phyloP scores from a whole-genome alignment of 2,329 filamentous ascomycete species.

The Paramyrothecium roridum region DNA sequence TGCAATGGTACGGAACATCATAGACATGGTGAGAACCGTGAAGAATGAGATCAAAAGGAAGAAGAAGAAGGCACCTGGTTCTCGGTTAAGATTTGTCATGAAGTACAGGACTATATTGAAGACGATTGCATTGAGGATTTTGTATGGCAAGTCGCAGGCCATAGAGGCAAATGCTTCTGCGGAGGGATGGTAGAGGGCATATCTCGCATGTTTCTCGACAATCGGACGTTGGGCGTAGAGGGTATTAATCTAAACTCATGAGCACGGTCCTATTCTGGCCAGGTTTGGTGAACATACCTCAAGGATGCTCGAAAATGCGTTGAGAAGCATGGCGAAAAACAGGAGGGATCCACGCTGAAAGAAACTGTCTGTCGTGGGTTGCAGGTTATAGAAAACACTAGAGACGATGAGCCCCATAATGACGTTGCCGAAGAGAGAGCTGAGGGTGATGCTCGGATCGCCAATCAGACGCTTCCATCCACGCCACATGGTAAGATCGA shows the following conservation, averaged over 20 bases:
- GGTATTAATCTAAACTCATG: conserved; percentile 21
- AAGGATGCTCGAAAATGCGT: conserved; percentile 34
- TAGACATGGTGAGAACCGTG: conserved; percentile 58
- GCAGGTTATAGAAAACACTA: conserved; percentile 47
- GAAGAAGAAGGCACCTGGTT: conserved; percentile 41
- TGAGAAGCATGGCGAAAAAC: conserved; percentile 50
- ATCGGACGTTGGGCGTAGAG: conserved; percentile 27
- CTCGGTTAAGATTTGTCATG: conserved; percentile 39
- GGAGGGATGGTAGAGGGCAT: conserved; percentile 29
- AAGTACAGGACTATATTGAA: conserved; percentile 44
- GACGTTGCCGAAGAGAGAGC: conserved; percentile 29
- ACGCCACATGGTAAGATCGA: conserved; percentile 35
- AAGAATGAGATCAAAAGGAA: conserved; percentile 42
- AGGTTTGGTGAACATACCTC: conserved; percentile 2
- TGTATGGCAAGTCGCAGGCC: conserved; percentile 37
- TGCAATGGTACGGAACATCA: conserved; percentile 43
- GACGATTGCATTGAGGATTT: conserved; percentile 29
- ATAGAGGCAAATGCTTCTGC: conserved; percentile 27
- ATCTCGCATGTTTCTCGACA: conserved; percentile 30
- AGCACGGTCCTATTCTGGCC: too few relatives aligned
- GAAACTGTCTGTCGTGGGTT: conserved; percentile 37
- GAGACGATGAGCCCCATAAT: conserved; percentile 48
- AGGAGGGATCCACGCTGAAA: conserved; percentile 41
- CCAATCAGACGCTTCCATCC: conserved; percentile 32
- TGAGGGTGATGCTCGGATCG: conserved; percentile 11